Evolutionary conservation across 2,329 filamentous ascomycete species (phyloP), one percentile per base, ranked within the genome.

Genomic region (Pseudogymnoascus destructans): DNA sequence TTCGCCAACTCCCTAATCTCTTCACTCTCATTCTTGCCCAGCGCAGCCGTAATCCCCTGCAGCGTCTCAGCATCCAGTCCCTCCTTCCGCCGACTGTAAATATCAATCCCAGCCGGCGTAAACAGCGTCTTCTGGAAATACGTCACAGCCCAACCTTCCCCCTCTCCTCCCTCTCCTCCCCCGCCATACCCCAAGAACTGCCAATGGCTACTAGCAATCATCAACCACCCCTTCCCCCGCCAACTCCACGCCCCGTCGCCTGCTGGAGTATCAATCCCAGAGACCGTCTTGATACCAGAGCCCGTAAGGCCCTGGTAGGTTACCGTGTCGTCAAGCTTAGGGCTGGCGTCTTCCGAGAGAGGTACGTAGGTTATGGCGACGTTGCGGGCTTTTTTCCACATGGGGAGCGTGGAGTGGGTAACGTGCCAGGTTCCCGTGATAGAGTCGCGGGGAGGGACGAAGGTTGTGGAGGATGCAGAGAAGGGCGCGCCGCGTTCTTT

Each of bases 71-170:
- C 72, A 58, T 75, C 78, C 62, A 89, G 63, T 0, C 86, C 86
- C 61, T 77, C 78, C 57, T 72, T 77, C 13, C 77, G 75, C 64
- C 86, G 77, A 49, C 81, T 83, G 70, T 92, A 93, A 8, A 95
- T 71, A 71, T 95, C 89, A 27, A 95, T 66, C 0, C 89, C 89
- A 59, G 89, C 87, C 62, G 86, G 85, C 5, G 89, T 93, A 65
- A 95, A 95, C 46, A 91, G 64, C 21, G 87, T 95, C 66, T 87
- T 84, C 62, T 85, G 84, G 70, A 95, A 95, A 77, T 85, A 92
- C 3, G 87, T 95, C 11, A 95, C 87, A 1, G 80, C 82, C 87
- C 87, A 95, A 64, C 78, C 77, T 70, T 71, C 71, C 6, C 63
- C 64, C 2, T 66, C 66, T 3, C 63, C 65, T 55, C 64, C 65